Evolutionary conservation across 139 green algal species (phyloP), one percentile per base, ranked within the genome.

Genomic region (Tetraselmis chui): DNA sequence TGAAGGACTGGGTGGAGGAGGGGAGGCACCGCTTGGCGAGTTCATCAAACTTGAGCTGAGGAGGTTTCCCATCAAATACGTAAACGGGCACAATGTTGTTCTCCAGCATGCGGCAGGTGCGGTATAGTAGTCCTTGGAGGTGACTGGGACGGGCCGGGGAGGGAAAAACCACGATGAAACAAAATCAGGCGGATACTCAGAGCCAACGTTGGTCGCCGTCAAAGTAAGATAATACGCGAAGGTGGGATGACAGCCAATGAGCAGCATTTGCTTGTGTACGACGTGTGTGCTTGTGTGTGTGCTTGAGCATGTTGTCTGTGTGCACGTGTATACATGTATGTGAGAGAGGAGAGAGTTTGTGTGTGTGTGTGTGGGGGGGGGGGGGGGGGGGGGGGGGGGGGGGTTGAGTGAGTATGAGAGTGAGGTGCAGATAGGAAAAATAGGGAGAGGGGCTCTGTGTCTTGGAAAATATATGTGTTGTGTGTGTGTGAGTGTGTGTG

Each of bases 21-120:
- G 59, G 1, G 28, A 23, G 80, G 28, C 31, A 87, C 84, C 91
- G 83, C 75, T 92, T 90, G 5, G 87, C 88, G 29, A 99, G 91
- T 87, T 99, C 96, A 29, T 92, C 92, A 28, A 79, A 83, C 89
- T 99, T 99, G 23, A 98, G 86, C 59, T 95, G 85, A 1, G 97
- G 97, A 1, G 97, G 91, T 85, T 98, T 97, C 77, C 97, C 97
- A 59, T 99, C 97, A 87, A 99, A 99, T 5, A 99, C 95, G 87
- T 97, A 95, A 81, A 99, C 91, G 22, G 96, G 96, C 79, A 95
- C 94, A 82, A 99, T 97, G 76, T 95, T 28, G 32, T 27, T 31
- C 80, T 99, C 95, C 26, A 99, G 85, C 94, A 99, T 97, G 2
- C 93, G 90, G 1, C 88, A 90, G 28, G 97, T 99, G 27, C 97